phyloP scores from a whole-genome alignment of 2,329 filamentous ascomycete genomes.

The Colletotrichum orchidophilum region DNA sequence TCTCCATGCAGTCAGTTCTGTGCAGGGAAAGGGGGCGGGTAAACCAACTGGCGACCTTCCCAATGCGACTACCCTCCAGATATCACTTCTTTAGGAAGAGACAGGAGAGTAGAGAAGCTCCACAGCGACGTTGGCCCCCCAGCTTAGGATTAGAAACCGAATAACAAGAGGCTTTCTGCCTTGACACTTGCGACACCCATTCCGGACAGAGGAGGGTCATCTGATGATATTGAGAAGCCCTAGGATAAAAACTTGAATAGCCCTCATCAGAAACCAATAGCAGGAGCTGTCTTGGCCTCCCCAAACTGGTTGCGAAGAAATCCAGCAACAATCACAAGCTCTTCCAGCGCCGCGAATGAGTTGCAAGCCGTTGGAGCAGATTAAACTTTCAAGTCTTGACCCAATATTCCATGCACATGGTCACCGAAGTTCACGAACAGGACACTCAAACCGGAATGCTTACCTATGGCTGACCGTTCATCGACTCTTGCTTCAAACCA shows the following conservation, averaged over 20 bases:
- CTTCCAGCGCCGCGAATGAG: not conserved
- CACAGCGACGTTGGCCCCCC: too few relatives aligned
- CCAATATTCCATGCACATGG: not conserved
- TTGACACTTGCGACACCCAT: not conserved
- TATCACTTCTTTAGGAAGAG: not conserved
- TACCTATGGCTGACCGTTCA: not conserved
- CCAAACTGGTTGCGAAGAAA: not conserved
- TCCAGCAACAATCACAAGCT: not conserved
- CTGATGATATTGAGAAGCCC: not conserved
- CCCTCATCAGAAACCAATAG: not conserved
- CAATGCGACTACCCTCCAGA: not conserved
- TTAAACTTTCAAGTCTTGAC: not conserved
- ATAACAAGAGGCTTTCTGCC: not conserved
- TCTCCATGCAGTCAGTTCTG: not conserved
- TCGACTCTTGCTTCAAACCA: not conserved
- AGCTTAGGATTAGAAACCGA: too few relatives aligned
- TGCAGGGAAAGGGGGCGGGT: not conserved
- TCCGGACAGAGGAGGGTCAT: not conserved
- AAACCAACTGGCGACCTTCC: not conserved
- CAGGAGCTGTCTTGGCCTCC: not conserved
- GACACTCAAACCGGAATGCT: not conserved
- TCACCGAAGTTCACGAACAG: not conserved
- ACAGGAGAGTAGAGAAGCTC: not conserved
- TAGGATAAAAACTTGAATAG: not conserved
- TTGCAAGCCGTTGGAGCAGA: not conserved